A percentile compares a stretch with the other conserved stretches of the same genome.
phyloP scores from a whole-genome alignment of 2,329 filamentous ascomycete species.

The Triangularia verruculosa region DNA sequence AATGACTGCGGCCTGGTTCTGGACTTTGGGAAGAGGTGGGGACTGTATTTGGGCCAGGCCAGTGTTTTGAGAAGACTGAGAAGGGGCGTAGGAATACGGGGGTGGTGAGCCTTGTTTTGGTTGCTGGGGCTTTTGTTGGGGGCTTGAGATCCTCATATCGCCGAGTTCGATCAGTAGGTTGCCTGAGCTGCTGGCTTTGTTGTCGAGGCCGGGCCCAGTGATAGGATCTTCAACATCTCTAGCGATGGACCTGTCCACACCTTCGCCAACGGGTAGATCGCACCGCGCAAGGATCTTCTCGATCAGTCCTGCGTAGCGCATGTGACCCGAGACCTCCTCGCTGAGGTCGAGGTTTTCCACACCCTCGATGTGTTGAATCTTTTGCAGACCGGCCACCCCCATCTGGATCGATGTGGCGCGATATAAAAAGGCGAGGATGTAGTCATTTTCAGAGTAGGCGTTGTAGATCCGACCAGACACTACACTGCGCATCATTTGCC shows the following conservation, averaged over 20 bases:
- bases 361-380: constrained; percentile 63
- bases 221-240: constrained; percentile 42
- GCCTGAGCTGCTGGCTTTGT: constrained; percentile 22
- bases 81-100: neutral
- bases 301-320: constrained; percentile 41
- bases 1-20: neutral
- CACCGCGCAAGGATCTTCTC: constrained; percentile 51
- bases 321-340: constrained; percentile 45
- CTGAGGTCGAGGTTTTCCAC: constrained; percentile 57
- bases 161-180: constrained; percentile 46
- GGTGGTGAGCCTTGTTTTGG: constrained; percentile 5
- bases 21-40: neutral
- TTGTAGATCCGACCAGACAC: constrained; percentile 83
- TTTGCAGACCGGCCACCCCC: constrained; percentile 80
- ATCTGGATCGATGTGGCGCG: constrained; percentile 77
- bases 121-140: neutral
- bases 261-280: constrained; percentile 47
- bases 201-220: constrained; percentile 28
- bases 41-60: neutral
- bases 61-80: neutral
- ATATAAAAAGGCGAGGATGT: constrained; percentile 83
- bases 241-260: constrained; percentile 44
- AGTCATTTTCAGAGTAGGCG: constrained; percentile 83
- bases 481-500: constrained; percentile 73
- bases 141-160: constrained; percentile 27